Evolutionary conservation across 2,329 filamentous ascomycete species (phyloP).

Genomic region (Didymella exigua): DNA sequence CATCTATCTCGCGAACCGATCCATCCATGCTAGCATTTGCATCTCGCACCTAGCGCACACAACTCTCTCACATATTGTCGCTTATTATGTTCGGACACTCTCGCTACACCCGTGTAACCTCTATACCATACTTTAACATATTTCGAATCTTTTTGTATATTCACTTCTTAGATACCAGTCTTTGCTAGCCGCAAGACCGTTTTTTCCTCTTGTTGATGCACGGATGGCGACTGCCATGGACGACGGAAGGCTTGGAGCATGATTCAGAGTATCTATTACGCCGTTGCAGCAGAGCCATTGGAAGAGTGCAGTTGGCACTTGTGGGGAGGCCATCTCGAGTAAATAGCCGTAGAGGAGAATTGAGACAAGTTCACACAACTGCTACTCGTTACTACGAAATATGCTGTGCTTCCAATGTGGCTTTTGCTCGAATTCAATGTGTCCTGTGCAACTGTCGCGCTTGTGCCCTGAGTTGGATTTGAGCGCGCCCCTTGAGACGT

Average conservation of each 20-base stretch:
- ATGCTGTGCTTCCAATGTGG: neutral
- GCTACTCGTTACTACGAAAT: neutral
- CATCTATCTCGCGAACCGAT: conserved; percentile 17
- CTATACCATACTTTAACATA: conserved; percentile 41
- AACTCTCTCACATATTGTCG: conserved; percentile 21
- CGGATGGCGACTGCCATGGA: conserved; percentile 20
- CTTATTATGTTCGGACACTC: conserved; percentile 41
- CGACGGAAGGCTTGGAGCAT: conserved; percentile 24
- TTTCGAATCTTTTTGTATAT: conserved; percentile 34
- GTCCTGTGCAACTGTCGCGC: neutral
- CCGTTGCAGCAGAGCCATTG: conserved; percentile 23
- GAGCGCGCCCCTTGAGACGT: neutral
- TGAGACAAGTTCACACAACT: conserved; percentile 32
- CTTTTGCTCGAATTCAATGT: neutral
- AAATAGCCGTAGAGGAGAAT: conserved; percentile 40
- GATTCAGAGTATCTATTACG: conserved; percentile 31
- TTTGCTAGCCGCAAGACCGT: conserved; percentile 43
- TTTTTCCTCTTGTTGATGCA: conserved; percentile 37
- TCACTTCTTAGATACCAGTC: conserved; percentile 53
- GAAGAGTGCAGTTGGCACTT: conserved; percentile 23
- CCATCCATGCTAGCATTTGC: conserved; percentile 26
- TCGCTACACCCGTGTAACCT: conserved; percentile 41
- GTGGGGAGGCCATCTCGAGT: conserved; percentile 40
- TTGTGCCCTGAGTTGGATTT: neutral
- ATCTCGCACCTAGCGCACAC: conserved; percentile 19